Evolutionary conservation across 495 filamentous ascomycete genomes (phyloP).

Genomic region (Podospora sp.): DNA sequence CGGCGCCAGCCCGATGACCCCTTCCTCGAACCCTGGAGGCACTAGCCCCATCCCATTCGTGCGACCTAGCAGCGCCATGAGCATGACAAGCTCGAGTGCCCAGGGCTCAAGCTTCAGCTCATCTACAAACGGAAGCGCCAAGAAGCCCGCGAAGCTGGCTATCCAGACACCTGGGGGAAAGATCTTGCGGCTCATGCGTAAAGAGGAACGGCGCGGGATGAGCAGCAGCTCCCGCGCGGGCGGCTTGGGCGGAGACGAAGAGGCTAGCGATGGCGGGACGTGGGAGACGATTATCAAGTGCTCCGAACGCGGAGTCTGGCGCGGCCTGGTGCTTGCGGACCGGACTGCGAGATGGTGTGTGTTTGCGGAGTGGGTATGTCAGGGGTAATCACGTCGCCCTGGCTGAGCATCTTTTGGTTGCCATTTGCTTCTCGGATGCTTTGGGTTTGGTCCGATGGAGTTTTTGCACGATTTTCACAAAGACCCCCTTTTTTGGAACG

Average conservation of each 20-base stretch:
- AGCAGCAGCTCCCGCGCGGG: conserved; percentile 40
- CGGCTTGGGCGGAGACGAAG: conserved; percentile 52
- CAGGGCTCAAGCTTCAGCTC: conserved; percentile 58
- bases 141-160: conserved; percentile 92
- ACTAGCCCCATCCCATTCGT: conserved; percentile 70
- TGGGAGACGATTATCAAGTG: conserved; percentile 99
- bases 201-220: conserved; percentile 67
- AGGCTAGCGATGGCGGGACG: conserved; percentile 70
- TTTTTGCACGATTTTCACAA: conserved; percentile 6
- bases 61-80: conserved; percentile 79
- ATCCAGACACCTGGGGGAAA: conserved; percentile 96
- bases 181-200: conserved; percentile 86
- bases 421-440: not conserved
- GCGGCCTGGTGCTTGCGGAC: conserved; percentile 91
- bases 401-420: not conserved
- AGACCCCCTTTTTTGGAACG: not conserved
- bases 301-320: conserved; percentile 87
- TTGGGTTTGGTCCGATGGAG: conserved; percentile 17
- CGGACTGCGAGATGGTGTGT: conserved; percentile 97
- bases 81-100: conserved; percentile 66
- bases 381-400: conserved; percentile 21
- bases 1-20: conserved; percentile 31
- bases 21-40: conserved; percentile 56
- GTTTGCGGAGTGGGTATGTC: conserved; percentile 90
- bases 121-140: conserved; percentile 44